Base-by-base conservation (phyloP, 768 basidiomycete genomes). In the Suillus decipiens region DNA sequence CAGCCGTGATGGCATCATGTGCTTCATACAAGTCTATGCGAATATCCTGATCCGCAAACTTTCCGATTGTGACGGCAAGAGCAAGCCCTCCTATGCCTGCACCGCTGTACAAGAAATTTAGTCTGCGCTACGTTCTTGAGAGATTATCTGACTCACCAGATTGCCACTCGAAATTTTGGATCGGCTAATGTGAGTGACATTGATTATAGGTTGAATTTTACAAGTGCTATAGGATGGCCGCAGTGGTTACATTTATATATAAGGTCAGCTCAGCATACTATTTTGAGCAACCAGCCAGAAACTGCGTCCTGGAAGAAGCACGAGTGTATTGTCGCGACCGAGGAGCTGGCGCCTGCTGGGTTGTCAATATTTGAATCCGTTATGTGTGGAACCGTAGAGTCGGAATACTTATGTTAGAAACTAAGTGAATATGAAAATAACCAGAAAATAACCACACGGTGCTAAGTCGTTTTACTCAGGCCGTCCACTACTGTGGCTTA, bases 21-120 rank as follows among this genome's bases (percentile, higher is more conserved):
- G 79, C 74, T 70, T 84, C 83, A 67, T 82, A 84, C 4, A 83
- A 66, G 60, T 78, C 70, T 15, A 80, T 73, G 61, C 75, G 68
- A 4, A 79, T 66, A 67, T 77, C 64, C 9, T 69, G 64, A 5
- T 70, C 41, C 8, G 73, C 65, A 58, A 72, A 72, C 31, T 67
- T 64, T 22, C 69, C 72, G n/a, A 79, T 67, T 19, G 74, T 66
- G 28, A 71, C 68, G 3, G 81, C 77, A n/a, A 83, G 74, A 0
- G 75, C 72, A 19, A 82, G 68, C 9, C 80, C 80, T 37, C 77
- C 78, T 61, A 81, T 78, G 28, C 78, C 63, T 24, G 61, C 31
- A n/a, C 63, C 63, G 15, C 63, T 64, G 42, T 24, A 22, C 22
- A 62, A 5, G 24, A 36, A 22, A 7, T 36, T n/a, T 19, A 53